Conservation (phyloP, 225 moss, liverwort and hornwort species). For the Straminergon stramineum region DNA sequence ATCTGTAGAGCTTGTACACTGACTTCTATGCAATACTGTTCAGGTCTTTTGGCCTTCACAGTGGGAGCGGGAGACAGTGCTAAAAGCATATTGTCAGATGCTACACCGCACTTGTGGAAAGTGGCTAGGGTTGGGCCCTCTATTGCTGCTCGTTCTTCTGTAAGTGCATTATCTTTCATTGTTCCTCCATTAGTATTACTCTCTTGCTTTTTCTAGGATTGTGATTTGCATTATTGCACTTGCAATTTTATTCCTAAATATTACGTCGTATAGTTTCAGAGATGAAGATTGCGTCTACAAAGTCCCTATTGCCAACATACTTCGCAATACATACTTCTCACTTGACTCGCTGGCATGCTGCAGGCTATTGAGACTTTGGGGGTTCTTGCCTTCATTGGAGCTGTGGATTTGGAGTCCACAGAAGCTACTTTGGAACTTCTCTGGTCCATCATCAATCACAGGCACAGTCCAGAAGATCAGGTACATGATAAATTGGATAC, state of each 20-base stretch:
- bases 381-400: slow-evolving; percentile 59
- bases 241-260: not conserved
- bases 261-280: not conserved
- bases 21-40: not conserved
- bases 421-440: slow-evolving; percentile 50
- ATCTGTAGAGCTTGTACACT: not conserved
- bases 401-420: slow-evolving; percentile 41
- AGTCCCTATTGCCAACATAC: not conserved
- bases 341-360: not conserved
- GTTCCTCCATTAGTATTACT: not conserved
- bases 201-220: not conserved
- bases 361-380: slow-evolving; percentile 71
- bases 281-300: not conserved
- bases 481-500: slow-evolving; percentile 10
- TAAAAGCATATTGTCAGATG: slow-evolving; percentile 43
- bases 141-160: slow-evolving; percentile 55
- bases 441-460: slow-evolving; percentile 71
- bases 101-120: slow-evolving; percentile 63
- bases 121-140: slow-evolving; percentile 63
- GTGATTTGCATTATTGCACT: not conserved
- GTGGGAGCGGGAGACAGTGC: slow-evolving; percentile 57
- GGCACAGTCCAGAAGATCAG: slow-evolving; percentile 68
- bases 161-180: slow-evolving; percentile 14
- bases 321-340: not conserved
- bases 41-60: slow-evolving; percentile 68